These are phyloP conservation scores for Penicillium silybi DNA, from an alignment of 495 filamentous ascomycete species.

Conservation along the genomic window DNA sequence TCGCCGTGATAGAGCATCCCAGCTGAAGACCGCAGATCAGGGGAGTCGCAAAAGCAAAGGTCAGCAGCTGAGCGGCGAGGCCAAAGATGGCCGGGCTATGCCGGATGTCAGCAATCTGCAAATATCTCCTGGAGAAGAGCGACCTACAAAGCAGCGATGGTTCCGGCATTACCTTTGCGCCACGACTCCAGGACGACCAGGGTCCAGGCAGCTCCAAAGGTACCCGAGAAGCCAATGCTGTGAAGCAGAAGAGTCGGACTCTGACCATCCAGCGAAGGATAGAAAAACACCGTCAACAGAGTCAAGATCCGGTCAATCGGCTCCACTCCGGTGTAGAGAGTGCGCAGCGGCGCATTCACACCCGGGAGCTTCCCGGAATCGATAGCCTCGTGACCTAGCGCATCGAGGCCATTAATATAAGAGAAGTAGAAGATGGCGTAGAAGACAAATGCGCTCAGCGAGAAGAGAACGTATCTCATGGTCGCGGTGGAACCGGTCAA, in stretches of 20 bases:
- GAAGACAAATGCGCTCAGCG: constrained; percentile 37
- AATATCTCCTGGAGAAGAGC: not conserved
- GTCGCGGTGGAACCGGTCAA: not conserved
- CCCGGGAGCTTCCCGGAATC: constrained; percentile 38
- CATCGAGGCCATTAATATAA: constrained; percentile 38
- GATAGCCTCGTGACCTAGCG: constrained; percentile 23
- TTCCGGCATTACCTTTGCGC: constrained; percentile 51
- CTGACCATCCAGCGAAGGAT: constrained; percentile 48
- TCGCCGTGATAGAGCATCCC: constrained; percentile 47
- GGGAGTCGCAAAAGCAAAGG: constrained; percentile 52
- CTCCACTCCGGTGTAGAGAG: constrained; percentile 48
- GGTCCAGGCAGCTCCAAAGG: constrained; percentile 54
- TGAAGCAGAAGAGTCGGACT: constrained; percentile 42
- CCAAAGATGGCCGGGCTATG: constrained; percentile 48
- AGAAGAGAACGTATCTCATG: constrained; percentile 35
- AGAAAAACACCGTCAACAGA: constrained; percentile 52
- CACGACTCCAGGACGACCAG: constrained; percentile 54
- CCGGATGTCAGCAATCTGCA: not conserved
- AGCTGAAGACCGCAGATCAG: constrained; percentile 51
- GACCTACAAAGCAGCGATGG: constrained; percentile 49
- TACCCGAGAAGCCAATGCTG: constrained; percentile 48
- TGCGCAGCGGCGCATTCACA: constrained; percentile 35
- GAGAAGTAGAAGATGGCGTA: constrained; percentile 42
- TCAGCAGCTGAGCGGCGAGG: constrained; percentile 48
- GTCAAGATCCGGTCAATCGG: constrained; percentile 46